Evolutionary conservation across 2,329 filamentous ascomycete genomes (phyloP).

Genomic region (Sporothrix protearum): DNA sequence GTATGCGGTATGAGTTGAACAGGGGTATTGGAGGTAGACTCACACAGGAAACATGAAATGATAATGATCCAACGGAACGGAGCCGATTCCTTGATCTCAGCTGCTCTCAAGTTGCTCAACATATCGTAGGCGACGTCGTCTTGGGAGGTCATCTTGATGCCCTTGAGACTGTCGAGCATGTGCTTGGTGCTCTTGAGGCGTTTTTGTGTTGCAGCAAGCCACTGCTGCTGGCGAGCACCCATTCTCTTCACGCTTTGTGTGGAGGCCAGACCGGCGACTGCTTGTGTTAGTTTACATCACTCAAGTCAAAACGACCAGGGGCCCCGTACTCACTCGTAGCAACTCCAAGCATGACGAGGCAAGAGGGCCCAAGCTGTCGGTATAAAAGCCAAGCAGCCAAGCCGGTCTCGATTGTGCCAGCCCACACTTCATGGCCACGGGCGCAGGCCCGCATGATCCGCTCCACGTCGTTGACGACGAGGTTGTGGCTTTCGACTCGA

Average conservation of each 20-base stretch:
- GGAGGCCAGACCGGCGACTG: slow-evolving; percentile 2
- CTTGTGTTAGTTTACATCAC: not conserved
- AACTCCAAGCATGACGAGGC: slow-evolving; percentile 8
- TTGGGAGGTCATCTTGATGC: slow-evolving; percentile 13
- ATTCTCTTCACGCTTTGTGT: not conserved
- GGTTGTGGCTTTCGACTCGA: slow-evolving; percentile 14
- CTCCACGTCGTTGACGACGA: slow-evolving; percentile 11
- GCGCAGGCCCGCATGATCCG: slow-evolving; percentile 1
- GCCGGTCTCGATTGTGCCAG: slow-evolving; percentile 2
- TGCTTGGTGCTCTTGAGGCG: slow-evolving; percentile 12
- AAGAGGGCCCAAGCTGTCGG: not conserved
- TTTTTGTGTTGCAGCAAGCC: slow-evolving; percentile 7
- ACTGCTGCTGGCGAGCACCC: slow-evolving; percentile 9
- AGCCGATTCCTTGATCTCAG: not conserved
- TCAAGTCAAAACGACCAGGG: not conserved
- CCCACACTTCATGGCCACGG: slow-evolving; percentile 6
- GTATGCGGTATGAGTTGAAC: not conserved
- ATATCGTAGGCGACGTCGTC: slow-evolving; percentile 4
- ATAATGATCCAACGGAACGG: slow-evolving; percentile 9
- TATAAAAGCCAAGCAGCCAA: not conserved
- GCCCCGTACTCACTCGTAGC: not conserved
- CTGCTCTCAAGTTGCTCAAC: not conserved
- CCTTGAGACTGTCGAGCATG: slow-evolving; percentile 17
- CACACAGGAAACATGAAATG: not conserved
- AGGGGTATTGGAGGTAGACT: not conserved